Evolutionary conservation across 2,329 filamentous ascomycete species (phyloP).

Genomic region (Talaromyces sp.): DNA sequence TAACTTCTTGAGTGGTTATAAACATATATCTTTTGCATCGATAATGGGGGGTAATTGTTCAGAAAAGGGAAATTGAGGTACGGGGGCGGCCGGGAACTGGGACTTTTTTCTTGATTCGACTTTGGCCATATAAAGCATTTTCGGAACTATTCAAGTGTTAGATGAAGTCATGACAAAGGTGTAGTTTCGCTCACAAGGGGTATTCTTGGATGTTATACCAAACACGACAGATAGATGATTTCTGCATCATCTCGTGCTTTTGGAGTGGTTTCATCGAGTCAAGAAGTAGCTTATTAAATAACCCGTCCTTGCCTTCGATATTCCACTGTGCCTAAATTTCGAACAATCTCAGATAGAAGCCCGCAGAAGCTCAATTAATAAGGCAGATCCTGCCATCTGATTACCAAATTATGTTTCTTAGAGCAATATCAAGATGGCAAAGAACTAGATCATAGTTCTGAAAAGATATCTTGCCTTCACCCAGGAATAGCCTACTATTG

Average conservation of each 20-base stretch:
- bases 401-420: constrained; percentile 16
- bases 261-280: not conserved
- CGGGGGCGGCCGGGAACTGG: no score
- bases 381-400: constrained; percentile 18
- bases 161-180: no score
- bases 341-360: constrained; percentile 19
- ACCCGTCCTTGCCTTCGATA: constrained; percentile 4
- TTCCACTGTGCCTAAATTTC: constrained; percentile 15
- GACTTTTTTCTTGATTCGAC: no score
- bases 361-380: constrained; percentile 20
- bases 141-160: no score
- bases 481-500: not conserved
- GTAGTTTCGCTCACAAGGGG: no score
- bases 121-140: no score
- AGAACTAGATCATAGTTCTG: constrained; percentile 5
- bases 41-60: no score
- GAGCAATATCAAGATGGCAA: constrained; percentile 12
- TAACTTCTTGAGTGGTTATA: no score
- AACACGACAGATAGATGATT: not conserved
- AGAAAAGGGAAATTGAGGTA: no score
- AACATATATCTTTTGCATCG: no score
- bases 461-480: not conserved
- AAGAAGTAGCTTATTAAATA: constrained; percentile 4
- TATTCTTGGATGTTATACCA: no score
- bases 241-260: constrained; percentile 1